Percentiles rank a stretch among this genome's conserved stretches.
phyloP scores from a whole-genome alignment of 1,139 yeast genomes.

The Kodamaea alishanica region DNA sequence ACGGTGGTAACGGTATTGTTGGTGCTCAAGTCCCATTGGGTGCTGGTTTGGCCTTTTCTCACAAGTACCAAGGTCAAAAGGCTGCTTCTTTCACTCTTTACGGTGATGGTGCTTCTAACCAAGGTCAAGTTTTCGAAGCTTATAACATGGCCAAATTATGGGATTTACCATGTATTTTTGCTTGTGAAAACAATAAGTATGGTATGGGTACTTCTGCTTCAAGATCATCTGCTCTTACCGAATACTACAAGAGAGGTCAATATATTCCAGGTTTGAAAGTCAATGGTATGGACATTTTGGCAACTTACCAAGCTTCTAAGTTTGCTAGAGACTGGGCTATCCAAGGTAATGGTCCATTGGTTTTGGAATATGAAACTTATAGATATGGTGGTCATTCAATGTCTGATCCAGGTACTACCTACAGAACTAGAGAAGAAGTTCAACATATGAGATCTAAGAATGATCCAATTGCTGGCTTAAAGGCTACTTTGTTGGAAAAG shows the following conservation, averaged over 20 bases:
- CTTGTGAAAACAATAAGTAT: conserved; percentile 98
- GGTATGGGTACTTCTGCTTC: conserved; percentile 99
- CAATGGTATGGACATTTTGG: conserved; percentile 97
- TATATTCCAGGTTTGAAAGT: conserved; percentile 98
- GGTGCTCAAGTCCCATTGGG: conserved; percentile 99
- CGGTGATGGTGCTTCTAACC: conserved; percentile 99
- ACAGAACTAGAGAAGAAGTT: conserved; percentile 99
- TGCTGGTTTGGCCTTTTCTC: conserved; percentile 95
- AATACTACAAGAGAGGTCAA: conserved; percentile 98
- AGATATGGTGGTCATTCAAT: conserved; percentile 99
- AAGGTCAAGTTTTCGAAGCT: conserved; percentile 97
- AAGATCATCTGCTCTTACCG: conserved; percentile 94
- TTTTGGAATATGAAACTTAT: conserved; percentile 94
- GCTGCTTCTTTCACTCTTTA: conserved; percentile 84
- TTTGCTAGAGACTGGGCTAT: conserved; percentile 96
- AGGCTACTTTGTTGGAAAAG: conserved; percentile 77
- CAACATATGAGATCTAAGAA: conserved; percentile 98
- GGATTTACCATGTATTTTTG: conserved; percentile 91
- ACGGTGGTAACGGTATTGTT: conserved; percentile 99
- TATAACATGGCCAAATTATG: conserved; percentile 99
- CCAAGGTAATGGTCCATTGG: conserved; percentile 93
- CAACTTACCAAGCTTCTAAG: conserved; percentile 92
- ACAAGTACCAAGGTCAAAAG: conserved; percentile 81
- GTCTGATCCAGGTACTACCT: conserved; percentile 99
- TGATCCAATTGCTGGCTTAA: conserved; percentile 96